These are phyloP conservation scores for Corynascus novoguineensis DNA, from an alignment of 495 filamentous ascomycete species.

Conservation along the genomic window DNA sequence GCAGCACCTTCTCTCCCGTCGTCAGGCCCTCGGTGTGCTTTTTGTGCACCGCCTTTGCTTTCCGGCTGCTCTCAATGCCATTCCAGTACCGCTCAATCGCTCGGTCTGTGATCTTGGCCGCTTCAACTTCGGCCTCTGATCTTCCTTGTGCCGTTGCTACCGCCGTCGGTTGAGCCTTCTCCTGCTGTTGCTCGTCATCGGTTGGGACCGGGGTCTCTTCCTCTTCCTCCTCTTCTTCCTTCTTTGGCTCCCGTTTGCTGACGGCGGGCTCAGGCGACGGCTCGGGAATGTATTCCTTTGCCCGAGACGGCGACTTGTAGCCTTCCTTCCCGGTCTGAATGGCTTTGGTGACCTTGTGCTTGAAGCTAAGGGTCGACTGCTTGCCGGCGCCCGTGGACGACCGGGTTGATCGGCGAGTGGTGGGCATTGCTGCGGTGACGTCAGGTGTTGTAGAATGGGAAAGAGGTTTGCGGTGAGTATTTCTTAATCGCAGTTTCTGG, in stretches of 20 bases:
- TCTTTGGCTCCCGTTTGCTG: neutral
- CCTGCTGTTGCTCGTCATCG: conserved; percentile 14
- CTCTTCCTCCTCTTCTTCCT: conserved; percentile 21
- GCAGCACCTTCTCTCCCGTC: conserved; percentile 73
- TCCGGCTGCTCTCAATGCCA: conserved; percentile 54
- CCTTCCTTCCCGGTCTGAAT: conserved; percentile 50
- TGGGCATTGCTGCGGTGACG: conserved; percentile 54
- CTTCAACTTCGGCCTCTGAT: conserved; percentile 49
- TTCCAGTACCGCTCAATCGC: conserved; percentile 71
- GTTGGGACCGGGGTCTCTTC: conserved; percentile 5
- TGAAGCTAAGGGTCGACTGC: conserved; percentile 74
- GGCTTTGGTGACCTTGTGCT: conserved; percentile 68
- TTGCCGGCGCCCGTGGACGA: conserved; percentile 36
- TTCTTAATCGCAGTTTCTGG: no score
- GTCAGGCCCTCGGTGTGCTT: conserved; percentile 49
- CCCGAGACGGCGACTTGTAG: conserved; percentile 34
- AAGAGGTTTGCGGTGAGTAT: neutral
- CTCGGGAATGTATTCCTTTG: conserved; percentile 23
- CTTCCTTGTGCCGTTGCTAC: conserved; percentile 7
- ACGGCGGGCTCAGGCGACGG: conserved; percentile 22
- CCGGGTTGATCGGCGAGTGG: conserved; percentile 56
- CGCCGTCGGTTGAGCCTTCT: neutral
- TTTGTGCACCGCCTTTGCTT: conserved; percentile 59
- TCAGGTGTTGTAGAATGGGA: conserved; percentile 8
- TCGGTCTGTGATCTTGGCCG: conserved; percentile 54